Percentiles rank a stretch among this genome's conserved stretches.
Evolutionary conservation across 106 monocot species (phyloP).

Genomic region (Narthecium ossifragum): DNA sequence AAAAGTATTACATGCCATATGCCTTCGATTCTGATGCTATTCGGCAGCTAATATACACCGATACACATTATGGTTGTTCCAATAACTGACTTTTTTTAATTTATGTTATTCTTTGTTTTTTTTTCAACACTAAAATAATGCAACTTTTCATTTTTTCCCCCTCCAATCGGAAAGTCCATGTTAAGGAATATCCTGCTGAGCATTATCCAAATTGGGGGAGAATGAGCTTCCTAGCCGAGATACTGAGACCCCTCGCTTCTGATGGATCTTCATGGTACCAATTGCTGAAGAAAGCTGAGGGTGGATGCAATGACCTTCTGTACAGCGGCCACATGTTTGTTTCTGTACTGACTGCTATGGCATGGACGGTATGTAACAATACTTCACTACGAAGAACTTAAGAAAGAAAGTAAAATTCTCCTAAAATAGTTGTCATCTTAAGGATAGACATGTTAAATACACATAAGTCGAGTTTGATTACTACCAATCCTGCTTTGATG

Average conservation of each 20-base stretch:
- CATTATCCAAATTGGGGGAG: constrained; percentile 75
- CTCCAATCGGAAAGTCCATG: constrained; percentile 47
- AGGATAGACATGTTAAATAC: too few relatives aligned
- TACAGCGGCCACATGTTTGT: constrained; percentile 99
- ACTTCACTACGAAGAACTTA: too few relatives aligned
- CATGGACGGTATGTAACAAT: constrained; percentile 93
- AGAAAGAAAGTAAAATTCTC: too few relatives aligned
- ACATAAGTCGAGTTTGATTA: too few relatives aligned
- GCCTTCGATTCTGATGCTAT: constrained; percentile 57
- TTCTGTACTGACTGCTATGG: constrained; percentile 94
- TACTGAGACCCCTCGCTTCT: constrained; percentile 59
- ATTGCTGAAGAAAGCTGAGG: constrained; percentile 77
- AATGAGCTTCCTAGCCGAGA: constrained; percentile 77
- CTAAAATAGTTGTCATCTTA: too few relatives aligned
- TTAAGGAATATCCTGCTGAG: constrained; percentile 63
- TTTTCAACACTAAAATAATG: too few relatives aligned
- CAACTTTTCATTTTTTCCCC: constrained; percentile 2
- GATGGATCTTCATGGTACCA: constrained; percentile 85
- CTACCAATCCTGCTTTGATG: too few relatives aligned
- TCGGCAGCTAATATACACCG: constrained; percentile 51
- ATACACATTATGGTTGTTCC: constrained; percentile 56
- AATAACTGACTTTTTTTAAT: not conserved
- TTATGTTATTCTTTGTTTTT: not conserved
- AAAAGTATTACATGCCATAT: constrained; percentile 89
- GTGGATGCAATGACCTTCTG: constrained; percentile 94